Conservation (phyloP, 257 asterid genomes). For the Rhazya stricta region DNA sequence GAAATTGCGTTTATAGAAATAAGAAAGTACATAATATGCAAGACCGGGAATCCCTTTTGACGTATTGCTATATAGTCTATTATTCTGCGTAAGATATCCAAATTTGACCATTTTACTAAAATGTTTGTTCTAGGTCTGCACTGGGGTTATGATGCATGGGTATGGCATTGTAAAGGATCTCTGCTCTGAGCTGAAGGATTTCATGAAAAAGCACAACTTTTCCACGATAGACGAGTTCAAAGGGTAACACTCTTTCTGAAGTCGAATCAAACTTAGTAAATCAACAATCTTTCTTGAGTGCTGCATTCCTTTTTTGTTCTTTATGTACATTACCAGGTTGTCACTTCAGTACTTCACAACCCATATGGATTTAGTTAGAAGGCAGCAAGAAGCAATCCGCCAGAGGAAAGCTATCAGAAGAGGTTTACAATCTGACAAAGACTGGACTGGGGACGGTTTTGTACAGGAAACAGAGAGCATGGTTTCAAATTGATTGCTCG, state of each 20-base stretch:
- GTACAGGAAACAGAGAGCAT: slow-evolving; percentile 82
- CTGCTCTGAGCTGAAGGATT: slow-evolving; percentile 78
- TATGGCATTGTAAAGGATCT: slow-evolving; percentile 76
- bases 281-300: background rate
- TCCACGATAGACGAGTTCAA: slow-evolving; percentile 71
- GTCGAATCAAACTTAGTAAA: background rate
- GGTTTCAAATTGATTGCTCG: slow-evolving; percentile 62
- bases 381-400: slow-evolving; percentile 67
- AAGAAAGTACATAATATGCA: background rate
- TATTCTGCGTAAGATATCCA: background rate
- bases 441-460: slow-evolving; percentile 97
- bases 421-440: slow-evolving; percentile 82
- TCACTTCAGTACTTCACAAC: slow-evolving; percentile 72
- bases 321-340: slow-evolving; percentile 31
- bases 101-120: background rate
- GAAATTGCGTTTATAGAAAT: background rate
- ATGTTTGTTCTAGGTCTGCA: slow-evolving; percentile 54
- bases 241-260: slow-evolving; percentile 44
- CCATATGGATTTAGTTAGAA: slow-evolving; percentile 57
- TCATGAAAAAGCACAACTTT: slow-evolving; percentile 74
- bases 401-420: slow-evolving; percentile 65
- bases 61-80: background rate
- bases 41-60: background rate
- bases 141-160: slow-evolving; percentile 97
- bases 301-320: background rate